A percentile compares a stretch with the other conserved stretches of the same genome.
phyloP scores from a whole-genome alignment of 352 stramenopile genomes.

The Phytophthora palmivora region DNA sequence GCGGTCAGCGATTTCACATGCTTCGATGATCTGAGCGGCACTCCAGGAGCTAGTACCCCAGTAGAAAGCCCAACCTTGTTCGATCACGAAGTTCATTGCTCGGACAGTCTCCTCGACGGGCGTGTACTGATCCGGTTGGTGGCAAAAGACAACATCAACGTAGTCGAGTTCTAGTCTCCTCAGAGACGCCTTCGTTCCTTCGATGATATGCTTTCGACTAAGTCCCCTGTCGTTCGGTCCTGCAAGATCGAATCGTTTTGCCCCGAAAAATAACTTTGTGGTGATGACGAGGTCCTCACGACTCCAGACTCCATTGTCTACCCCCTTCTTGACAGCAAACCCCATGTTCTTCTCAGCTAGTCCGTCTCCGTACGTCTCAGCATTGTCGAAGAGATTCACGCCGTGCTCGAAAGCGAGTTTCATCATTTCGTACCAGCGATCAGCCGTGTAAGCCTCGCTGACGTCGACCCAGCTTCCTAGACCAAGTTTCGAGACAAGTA shows the following conservation, averaged over 20 bases:
- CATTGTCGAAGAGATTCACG: slow-evolving; percentile 14
- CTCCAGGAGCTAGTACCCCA: slow-evolving; percentile 59
- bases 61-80: slow-evolving; percentile 10
- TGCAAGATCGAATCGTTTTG: not conserved
- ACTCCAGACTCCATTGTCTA: slow-evolving; percentile 27
- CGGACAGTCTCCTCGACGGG: slow-evolving; percentile 7
- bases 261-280: slow-evolving; percentile 14
- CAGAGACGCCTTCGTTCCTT: slow-evolving; percentile 53
- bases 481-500: not conserved
- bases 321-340: slow-evolving; percentile 34
- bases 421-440: slow-evolving; percentile 17
- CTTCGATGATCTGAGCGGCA: slow-evolving; percentile 55
- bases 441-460: slow-evolving; percentile 5
- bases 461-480: slow-evolving; percentile 9
- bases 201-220: slow-evolving; percentile 56
- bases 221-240: slow-evolving; percentile 33
- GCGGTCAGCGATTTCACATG: slow-evolving; percentile 43
- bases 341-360: slow-evolving; percentile 29
- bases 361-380: slow-evolving; percentile 9
- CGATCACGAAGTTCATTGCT: slow-evolving; percentile 11
- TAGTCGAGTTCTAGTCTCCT: slow-evolving; percentile 33
- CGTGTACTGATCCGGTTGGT: slow-evolving; percentile 29
- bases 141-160: slow-evolving; percentile 14
- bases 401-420: slow-evolving; percentile 7
- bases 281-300: slow-evolving; percentile 30